Conservation (phyloP, 495 filamentous ascomycete genomes). For the Evernia prunastri region DNA sequence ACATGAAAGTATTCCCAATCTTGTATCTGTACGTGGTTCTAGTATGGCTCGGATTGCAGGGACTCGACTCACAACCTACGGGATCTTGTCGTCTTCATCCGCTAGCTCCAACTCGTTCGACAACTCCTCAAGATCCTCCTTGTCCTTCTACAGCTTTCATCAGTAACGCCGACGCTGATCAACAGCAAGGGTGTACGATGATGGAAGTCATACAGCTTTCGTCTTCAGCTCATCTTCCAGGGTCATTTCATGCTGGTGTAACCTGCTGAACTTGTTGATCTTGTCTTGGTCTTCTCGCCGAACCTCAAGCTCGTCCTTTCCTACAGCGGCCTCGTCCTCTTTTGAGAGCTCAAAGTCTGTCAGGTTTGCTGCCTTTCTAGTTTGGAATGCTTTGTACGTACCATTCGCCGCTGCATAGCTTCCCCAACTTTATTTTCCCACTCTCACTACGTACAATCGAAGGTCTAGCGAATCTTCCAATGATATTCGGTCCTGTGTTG, state of each 20-base stretch:
- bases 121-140: slow-evolving; percentile 93
- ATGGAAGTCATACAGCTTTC: slow-evolving; percentile 71
- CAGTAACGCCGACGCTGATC: slow-evolving; percentile 20
- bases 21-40: slow-evolving; percentile 61
- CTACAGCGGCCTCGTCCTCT: slow-evolving; percentile 74
- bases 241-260: slow-evolving; percentile 75
- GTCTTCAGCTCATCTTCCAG: slow-evolving; percentile 75
- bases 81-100: slow-evolving; percentile 88
- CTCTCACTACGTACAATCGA: no score
- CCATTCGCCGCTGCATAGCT: slow-evolving; percentile 27
- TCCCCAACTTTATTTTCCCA: not conserved
- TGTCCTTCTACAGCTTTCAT: slow-evolving; percentile 71
- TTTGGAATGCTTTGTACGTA: slow-evolving; percentile 4
- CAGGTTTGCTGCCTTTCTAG: not conserved
- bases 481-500: not conserved
- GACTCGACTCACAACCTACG: slow-evolving; percentile 47
- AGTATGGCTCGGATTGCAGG: slow-evolving; percentile 8
- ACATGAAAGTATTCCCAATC: slow-evolving; percentile 91
- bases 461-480: not conserved
- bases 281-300: slow-evolving; percentile 95
- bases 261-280: slow-evolving; percentile 93
- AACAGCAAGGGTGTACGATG: slow-evolving; percentile 10
- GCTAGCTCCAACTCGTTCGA: slow-evolving; percentile 86
- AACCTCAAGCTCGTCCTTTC: slow-evolving; percentile 77
- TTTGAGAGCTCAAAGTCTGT: slow-evolving; percentile 63